Base-by-base conservation (phyloP, 768 basidiomycete species). In the Macrolepiota fuliginosa region DNA sequence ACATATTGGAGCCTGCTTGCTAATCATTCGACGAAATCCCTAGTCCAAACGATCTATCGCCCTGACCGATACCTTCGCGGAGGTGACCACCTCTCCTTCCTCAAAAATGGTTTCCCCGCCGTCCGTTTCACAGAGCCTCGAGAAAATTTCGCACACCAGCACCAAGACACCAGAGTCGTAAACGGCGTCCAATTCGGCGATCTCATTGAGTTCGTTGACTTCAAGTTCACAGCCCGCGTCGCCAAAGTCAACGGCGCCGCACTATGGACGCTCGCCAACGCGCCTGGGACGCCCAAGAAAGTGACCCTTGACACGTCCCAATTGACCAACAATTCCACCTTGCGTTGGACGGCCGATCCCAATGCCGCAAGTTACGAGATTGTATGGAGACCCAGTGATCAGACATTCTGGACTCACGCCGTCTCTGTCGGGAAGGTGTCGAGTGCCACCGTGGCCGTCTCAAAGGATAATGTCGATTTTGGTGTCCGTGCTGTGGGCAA, bases 141-240 rank as follows among this genome's bases (percentile, higher is more conserved):
- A 67, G 83, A 85, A 68, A 78, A 84, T 67, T 84, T 82, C 67
- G 81, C 79, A 36, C 83, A 84, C 66, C 83, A 85, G 69, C 82
- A 84, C 67, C 84, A 85, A 68, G 78, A 85, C 66, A 74, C 81
- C 46, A 79, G 83, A 25, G 76, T 85, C 47, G 73, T 69, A 37
- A 74, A 81, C 37, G 82, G 82, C 7, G 68, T 78, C n/a, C 83
- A 84, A 66, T 84, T 82, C 64, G 84, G 84, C 37, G 84, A 85
- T 68, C 77, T 84, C 49, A 66, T 71, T 49, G 78, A 84, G 66
- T 84, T 83, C 64, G 77, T 76, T 68, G 83, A 85, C 72, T 78
- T 83, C 54, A 76, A 82, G n/a, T 84, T 79, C 67, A 79, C 72
- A 54, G 71, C 77, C 17, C 77, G 81, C 25, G 83, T 83, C 15